Conservation (phyloP, 2,329 filamentous ascomycete species). For the Furcasterigmium sp. region DNA sequence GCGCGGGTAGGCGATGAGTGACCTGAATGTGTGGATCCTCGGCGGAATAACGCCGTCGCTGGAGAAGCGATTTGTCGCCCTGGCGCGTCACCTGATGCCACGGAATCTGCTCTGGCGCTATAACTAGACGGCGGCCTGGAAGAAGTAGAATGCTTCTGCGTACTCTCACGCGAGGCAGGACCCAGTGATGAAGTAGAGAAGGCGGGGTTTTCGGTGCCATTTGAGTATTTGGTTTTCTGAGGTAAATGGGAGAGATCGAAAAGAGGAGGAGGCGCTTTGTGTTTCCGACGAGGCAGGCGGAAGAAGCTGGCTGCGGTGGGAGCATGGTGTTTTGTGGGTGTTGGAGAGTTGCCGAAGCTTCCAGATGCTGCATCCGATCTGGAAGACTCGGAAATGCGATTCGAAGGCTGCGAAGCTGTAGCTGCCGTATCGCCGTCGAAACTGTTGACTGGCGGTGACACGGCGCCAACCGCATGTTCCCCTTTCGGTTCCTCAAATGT, state of each 20-base stretch:
- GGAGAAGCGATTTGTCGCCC: slow-evolving; percentile 34
- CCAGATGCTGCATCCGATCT: slow-evolving; percentile 83
- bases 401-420: slow-evolving; percentile 3
- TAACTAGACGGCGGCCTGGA: slow-evolving; percentile 12
- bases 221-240: slow-evolving; percentile 52
- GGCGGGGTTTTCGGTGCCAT: slow-evolving; percentile 21
- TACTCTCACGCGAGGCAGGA: slow-evolving; percentile 4
- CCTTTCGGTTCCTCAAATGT: slow-evolving; percentile 55
- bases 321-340: slow-evolving; percentile 45
- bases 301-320: slow-evolving; percentile 72
- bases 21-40: slow-evolving; percentile 45
- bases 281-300: slow-evolving; percentile 69
- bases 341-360: slow-evolving; percentile 51
- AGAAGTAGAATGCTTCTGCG: slow-evolving; percentile 4
- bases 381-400: slow-evolving; percentile 61
- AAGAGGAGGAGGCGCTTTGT: slow-evolving; percentile 67
- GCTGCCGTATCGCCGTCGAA: slow-evolving; percentile 47
- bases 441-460: slow-evolving; percentile 24
- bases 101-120: slow-evolving; percentile 7
- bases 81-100: slow-evolving; percentile 24
- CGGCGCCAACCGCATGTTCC: slow-evolving; percentile 28
- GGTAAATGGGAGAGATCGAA: slow-evolving; percentile 87
- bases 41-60: slow-evolving; percentile 44
- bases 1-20: slow-evolving; percentile 64
- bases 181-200: slow-evolving; percentile 29